These are phyloP conservation scores for Trametes gibbosa DNA, from an alignment of 768 basidiomycete species.

Conservation along the genomic window DNA sequence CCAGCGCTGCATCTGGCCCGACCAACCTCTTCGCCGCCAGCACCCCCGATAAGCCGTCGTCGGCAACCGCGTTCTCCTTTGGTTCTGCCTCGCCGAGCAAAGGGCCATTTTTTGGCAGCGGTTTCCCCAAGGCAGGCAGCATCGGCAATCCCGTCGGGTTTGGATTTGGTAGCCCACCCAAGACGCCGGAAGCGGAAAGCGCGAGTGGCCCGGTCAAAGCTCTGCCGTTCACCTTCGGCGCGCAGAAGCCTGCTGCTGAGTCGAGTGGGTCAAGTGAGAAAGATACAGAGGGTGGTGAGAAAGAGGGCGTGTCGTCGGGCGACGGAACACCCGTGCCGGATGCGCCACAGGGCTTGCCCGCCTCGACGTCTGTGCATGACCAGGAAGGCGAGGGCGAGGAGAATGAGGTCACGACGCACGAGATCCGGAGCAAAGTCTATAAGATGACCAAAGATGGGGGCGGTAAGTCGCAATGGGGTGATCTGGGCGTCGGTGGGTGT, in stretches of 20 bases:
- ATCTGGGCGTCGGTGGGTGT: constrained; percentile 63
- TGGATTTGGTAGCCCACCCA: constrained; percentile 46
- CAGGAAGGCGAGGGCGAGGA: constrained; percentile 81
- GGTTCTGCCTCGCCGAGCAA: constrained; percentile 14
- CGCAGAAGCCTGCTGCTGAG: constrained; percentile 5
- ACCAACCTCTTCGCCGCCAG: constrained; percentile 1
- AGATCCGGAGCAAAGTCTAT: constrained; percentile 60
- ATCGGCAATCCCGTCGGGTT: constrained; percentile 68
- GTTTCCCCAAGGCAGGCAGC: constrained; percentile 37
- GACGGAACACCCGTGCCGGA: constrained; percentile 26
- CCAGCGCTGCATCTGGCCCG: neutral
- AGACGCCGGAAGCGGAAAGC: constrained; percentile 26
- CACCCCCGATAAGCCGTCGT: constrained; percentile 17
- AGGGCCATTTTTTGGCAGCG: constrained; percentile 22
- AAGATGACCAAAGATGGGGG: constrained; percentile 52
- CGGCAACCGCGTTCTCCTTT: constrained; percentile 3
- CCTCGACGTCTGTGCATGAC: constrained; percentile 41
- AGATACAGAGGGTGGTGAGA: neutral
- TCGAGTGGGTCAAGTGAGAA: constrained; percentile 3
- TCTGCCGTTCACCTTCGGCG: constrained; percentile 18
- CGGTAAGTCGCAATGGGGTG: constrained; percentile 52
- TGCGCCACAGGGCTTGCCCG: constrained; percentile 21
- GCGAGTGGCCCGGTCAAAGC: constrained; percentile 8
- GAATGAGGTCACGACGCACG: constrained; percentile 65
- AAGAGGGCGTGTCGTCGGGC: constrained; percentile 22